Evolutionary conservation across 2,329 filamentous ascomycete species (phyloP).

Genomic region (Aspergillus sp.): DNA sequence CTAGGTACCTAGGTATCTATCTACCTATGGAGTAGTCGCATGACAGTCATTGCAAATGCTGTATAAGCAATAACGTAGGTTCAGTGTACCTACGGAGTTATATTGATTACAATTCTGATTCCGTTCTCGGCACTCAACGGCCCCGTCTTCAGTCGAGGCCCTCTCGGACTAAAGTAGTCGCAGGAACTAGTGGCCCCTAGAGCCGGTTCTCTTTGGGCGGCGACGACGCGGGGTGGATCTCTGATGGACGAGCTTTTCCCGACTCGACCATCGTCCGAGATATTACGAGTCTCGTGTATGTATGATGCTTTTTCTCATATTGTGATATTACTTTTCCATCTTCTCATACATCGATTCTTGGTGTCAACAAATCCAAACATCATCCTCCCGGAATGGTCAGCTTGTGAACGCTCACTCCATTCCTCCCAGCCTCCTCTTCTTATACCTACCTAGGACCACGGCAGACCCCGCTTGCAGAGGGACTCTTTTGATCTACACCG

Average conservation of each 20-base stretch:
- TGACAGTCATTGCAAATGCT: no score
- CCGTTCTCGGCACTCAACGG: conserved; percentile 9
- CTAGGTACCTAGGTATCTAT: no score
- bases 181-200: neutral
- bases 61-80: no score
- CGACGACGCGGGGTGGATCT: conserved; percentile 13
- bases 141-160: conserved; percentile 5
- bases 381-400: no score
- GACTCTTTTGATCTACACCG: conserved; percentile 20
- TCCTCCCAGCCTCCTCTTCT: no score
- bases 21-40: no score
- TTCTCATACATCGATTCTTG: neutral
- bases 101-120: neutral
- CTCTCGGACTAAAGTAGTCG: neutral
- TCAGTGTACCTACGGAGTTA: no score
- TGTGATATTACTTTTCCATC: conserved; percentile 1
- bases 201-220: conserved; percentile 14
- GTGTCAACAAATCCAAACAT: neutral
- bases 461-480: no score
- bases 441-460: no score
- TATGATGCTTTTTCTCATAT: conserved; percentile 3
- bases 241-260: conserved; percentile 13
- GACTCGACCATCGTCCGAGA: conserved; percentile 4
- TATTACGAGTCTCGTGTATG: conserved; percentile 2
- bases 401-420: no score